phyloP scores from a whole-genome alignment of 257 asterid genomes.

The Ballota nigra region DNA sequence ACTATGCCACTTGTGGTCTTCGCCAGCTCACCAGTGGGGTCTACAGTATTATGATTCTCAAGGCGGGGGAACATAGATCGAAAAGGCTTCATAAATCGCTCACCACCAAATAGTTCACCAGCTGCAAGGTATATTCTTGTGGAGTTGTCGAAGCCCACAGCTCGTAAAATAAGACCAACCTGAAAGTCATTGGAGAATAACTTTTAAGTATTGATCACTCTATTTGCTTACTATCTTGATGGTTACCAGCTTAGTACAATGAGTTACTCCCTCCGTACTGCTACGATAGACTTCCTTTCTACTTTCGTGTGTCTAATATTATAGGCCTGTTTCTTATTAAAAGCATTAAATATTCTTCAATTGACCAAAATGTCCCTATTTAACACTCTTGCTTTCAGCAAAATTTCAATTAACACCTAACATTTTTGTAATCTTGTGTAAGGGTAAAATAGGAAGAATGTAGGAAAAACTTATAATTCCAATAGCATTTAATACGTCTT shows the following conservation, averaged over 20 bases:
- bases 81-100: conserved; percentile 83
- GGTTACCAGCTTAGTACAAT: background rate
- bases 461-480: too few relatives aligned
- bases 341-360: too few relatives aligned
- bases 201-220: conserved; percentile 12
- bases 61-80: conserved; percentile 77
- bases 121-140: conserved; percentile 95
- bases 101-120: conserved; percentile 94
- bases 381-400: too few relatives aligned
- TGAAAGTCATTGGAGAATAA: conserved; percentile 35
- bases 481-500: too few relatives aligned
- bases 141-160: conserved; percentile 83
- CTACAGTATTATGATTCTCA: conserved; percentile 82
- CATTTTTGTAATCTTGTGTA: too few relatives aligned
- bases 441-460: too few relatives aligned
- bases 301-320: too few relatives aligned
- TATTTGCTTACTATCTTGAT: background rate
- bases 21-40: conserved; percentile 46
- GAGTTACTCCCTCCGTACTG: too few relatives aligned
- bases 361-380: too few relatives aligned
- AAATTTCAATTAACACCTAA: too few relatives aligned
- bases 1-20: conserved; percentile 58
- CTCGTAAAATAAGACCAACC: conserved; percentile 86
- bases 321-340: too few relatives aligned
- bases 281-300: too few relatives aligned